Conservation (phyloP, 139 green algal genomes). For the Mesotaenium endlicherianum region DNA sequence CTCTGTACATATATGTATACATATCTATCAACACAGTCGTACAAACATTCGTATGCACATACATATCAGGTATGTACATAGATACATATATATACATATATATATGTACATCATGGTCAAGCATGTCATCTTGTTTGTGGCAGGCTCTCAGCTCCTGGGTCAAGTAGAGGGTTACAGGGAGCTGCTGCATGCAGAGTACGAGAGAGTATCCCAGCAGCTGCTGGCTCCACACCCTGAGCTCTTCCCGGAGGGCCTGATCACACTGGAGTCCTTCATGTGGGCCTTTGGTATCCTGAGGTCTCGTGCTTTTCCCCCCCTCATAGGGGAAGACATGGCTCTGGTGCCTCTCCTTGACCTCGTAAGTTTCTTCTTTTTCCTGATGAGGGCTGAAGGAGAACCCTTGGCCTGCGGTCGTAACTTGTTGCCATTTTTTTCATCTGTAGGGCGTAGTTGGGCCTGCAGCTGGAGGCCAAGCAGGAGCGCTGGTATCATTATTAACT, state of each 20-base stretch:
- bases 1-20: neutral
- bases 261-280: slow-evolving; percentile 70
- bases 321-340: slow-evolving; percentile 63
- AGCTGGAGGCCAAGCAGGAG: too few relatives aligned
- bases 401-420: neutral
- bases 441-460: too few relatives aligned
- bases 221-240: neutral
- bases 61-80: too few relatives aligned
- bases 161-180: slow-evolving; percentile 5
- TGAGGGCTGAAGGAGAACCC: neutral
- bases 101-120: too few relatives aligned
- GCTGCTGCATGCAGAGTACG: slow-evolving; percentile 13
- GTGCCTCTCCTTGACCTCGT: slow-evolving; percentile 79
- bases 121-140: too few relatives aligned
- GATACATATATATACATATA: too few relatives aligned
- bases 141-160: slow-evolving; percentile 34
- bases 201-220: neutral
- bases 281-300: slow-evolving; percentile 73
- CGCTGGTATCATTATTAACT: too few relatives aligned
- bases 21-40: neutral
- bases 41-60: neutral
- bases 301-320: slow-evolving; percentile 68
- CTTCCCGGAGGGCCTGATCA: slow-evolving; percentile 53
- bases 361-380: slow-evolving; percentile 5
- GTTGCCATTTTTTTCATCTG: too few relatives aligned